phyloP scores from a whole-genome alignment of 257 asterid genomes.

The Solanum boliviense region DNA sequence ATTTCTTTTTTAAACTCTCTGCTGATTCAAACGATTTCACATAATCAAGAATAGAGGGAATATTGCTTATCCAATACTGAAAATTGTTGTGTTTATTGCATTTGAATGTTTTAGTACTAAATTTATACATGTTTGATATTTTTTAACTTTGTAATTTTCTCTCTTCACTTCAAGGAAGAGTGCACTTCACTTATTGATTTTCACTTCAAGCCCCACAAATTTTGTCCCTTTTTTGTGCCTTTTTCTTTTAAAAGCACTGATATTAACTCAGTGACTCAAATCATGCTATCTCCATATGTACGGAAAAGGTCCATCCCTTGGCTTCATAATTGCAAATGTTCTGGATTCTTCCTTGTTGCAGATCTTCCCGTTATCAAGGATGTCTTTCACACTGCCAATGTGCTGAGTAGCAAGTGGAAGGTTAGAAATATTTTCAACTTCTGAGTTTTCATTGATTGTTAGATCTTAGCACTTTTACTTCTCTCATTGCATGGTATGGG shows the following conservation, averaged over 20 bases:
- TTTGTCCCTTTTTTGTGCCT: not conserved
- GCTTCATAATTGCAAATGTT: not conserved
- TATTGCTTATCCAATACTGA: not conserved
- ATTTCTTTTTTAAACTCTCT: not conserved
- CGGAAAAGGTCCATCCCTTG: not conserved
- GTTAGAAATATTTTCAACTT: conserved; percentile 20
- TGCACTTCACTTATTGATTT: not conserved
- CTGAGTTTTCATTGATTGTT: not conserved
- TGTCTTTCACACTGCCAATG: conserved; percentile 49
- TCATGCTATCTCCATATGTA: not conserved
- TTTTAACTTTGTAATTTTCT: not conserved
- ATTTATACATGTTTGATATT: not conserved
- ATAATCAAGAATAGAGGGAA: not conserved
- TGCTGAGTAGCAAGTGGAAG: conserved; percentile 71
- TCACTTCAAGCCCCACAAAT: not conserved
- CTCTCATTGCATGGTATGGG: not conserved
- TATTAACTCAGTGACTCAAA: not conserved
- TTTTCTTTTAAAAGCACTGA: not conserved
- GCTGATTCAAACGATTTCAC: not conserved
- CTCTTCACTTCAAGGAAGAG: not conserved
- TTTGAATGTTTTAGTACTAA: not conserved
- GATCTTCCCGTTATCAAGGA: conserved; percentile 75
- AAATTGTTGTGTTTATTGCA: not conserved
- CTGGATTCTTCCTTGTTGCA: conserved; percentile 12
- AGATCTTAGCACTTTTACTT: not conserved